Percentiles rank a stretch among this genome's conserved stretches.
Conservation (phyloP, 2,329 filamentous ascomycete species). For the Colletotrichum nymphaeae region DNA sequence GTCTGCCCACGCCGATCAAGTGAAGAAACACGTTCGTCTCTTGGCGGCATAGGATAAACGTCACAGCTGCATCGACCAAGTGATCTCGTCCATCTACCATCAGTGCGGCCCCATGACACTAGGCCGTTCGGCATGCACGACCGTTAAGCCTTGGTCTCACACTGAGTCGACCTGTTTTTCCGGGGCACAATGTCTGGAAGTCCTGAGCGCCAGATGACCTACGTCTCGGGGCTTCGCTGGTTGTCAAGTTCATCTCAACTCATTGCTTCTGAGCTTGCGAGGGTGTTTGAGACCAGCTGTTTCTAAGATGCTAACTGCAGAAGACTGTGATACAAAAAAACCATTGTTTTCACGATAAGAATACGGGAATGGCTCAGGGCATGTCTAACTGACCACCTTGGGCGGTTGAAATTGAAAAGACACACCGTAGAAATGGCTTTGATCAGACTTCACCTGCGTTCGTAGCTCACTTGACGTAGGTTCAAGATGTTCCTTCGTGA, state of each 20-base stretch:
- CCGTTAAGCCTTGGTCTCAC: background rate
- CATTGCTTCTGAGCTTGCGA: background rate
- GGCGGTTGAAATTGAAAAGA: background rate
- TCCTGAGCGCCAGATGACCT: background rate
- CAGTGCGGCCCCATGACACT: background rate
- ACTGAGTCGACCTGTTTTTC: background rate
- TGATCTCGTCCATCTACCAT: background rate
- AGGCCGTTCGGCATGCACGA: background rate
- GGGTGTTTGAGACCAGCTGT: background rate
- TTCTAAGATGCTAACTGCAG: background rate
- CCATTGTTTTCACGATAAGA: too few species aligned
- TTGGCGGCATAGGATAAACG: background rate
- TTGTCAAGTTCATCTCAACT: background rate
- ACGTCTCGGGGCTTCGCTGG: background rate
- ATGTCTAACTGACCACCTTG: background rate
- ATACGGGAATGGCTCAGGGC: too few species aligned
- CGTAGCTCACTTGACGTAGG: background rate
- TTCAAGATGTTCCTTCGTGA: background rate
- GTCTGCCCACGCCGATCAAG: background rate
- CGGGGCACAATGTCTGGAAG: background rate
- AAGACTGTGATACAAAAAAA: background rate
- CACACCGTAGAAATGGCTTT: too few species aligned
- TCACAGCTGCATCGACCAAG: background rate
- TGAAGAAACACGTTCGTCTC: conserved; percentile 8
- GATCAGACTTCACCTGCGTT: background rate